phyloP scores from a whole-genome alignment of 2,329 filamentous ascomycete genomes.

The Xylariaceae sp. region DNA sequence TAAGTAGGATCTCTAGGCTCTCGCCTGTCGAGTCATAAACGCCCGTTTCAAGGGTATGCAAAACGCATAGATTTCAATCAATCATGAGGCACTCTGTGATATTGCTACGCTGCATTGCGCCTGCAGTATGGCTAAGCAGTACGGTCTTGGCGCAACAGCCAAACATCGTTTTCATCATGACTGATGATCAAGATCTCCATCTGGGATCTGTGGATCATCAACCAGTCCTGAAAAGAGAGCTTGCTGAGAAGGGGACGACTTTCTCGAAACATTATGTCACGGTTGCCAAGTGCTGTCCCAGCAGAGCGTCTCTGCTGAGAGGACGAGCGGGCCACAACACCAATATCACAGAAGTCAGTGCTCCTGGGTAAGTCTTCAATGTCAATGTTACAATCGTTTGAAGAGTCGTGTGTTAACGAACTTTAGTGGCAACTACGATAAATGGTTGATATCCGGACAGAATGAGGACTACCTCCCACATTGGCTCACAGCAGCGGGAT shows the following conservation, averaged over 20 bases:
- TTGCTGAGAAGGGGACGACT: constrained; percentile 9
- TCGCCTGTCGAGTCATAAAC: neutral
- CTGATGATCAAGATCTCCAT: constrained; percentile 16
- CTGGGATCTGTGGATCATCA: constrained; percentile 8
- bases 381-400: neutral
- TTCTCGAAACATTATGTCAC: constrained; percentile 13
- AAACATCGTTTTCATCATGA: constrained; percentile 15
- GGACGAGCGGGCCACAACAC: constrained; percentile 23
- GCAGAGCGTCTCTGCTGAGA: constrained; percentile 10
- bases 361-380: constrained; percentile 23
- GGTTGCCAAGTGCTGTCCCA: constrained; percentile 13
- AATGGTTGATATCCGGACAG: constrained; percentile 34
- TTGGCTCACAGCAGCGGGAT: constrained; percentile 13
- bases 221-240: constrained; percentile 1
- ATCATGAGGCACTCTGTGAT: constrained; percentile 1
- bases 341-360: constrained; percentile 32
- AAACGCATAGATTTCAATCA: neutral
- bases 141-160: constrained; percentile 2
- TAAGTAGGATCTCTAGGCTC: neutral
- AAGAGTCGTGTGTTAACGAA: neutral
- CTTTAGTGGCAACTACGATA: constrained; percentile 36
- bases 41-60: neutral
- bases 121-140: neutral
- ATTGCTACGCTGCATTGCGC: neutral
- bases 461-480: constrained; percentile 15